Conservation (phyloP, 192 early-diverging fungal species). For the Podila horticola region DNA sequence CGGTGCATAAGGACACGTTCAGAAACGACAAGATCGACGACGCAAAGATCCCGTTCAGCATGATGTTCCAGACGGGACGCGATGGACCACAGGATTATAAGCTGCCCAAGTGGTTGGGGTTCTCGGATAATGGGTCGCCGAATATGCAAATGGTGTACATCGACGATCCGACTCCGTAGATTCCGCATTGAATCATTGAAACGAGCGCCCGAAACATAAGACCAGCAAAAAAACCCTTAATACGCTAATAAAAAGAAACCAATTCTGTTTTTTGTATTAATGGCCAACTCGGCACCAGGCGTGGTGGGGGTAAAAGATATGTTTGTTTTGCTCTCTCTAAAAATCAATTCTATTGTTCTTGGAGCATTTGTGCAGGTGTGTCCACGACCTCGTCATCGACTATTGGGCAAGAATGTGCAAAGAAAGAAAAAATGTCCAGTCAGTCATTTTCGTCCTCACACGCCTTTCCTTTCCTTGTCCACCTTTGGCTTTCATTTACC, state of each 20-base stretch:
- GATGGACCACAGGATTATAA: slow-evolving; percentile 19
- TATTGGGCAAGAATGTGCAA: too few relatives aligned
- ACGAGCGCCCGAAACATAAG: too few relatives aligned
- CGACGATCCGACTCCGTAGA: neutral
- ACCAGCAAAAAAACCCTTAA: too few relatives aligned
- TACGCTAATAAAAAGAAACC: too few relatives aligned
- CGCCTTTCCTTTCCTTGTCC: too few relatives aligned
- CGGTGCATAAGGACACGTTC: slow-evolving; percentile 41
- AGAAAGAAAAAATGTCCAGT: too few relatives aligned
- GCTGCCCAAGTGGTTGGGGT: slow-evolving; percentile 35
- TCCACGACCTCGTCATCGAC: slow-evolving; percentile 28
- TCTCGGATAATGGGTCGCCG: slow-evolving; percentile 22
- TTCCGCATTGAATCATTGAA: too few relatives aligned
- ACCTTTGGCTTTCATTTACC: neutral
- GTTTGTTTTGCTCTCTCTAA: too few relatives aligned
- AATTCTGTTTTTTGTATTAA: too few relatives aligned
- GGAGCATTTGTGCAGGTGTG: slow-evolving; percentile 5
- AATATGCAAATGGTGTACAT: slow-evolving; percentile 35
- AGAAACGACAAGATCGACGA: slow-evolving; percentile 47
- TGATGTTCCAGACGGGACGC: slow-evolving; percentile 6
- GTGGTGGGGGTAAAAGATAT: too few relatives aligned
- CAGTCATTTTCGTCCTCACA: too few relatives aligned
- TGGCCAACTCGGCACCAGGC: too few relatives aligned
- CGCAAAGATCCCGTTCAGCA: slow-evolving; percentile 8
- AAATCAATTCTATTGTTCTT: neutral